These are phyloP conservation scores for Malassezia equina DNA, from an alignment of 1,284 basidiomycete species.

Conservation along the genomic window DNA sequence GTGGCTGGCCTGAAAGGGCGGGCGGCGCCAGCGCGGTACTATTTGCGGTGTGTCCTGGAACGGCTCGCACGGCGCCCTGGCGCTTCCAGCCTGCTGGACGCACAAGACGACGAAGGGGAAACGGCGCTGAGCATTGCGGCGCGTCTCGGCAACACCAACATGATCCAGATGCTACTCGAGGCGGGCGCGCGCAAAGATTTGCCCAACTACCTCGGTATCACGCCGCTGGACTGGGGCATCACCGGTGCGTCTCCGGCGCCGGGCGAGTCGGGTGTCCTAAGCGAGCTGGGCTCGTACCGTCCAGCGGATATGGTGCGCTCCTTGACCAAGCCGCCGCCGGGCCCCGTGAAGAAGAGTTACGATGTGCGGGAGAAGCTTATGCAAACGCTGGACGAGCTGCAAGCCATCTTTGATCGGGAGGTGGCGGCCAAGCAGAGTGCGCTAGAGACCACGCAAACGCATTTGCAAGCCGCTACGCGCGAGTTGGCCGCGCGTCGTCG, in stretches of 20 bases:
- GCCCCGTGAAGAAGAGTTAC: slow-evolving; percentile 68
- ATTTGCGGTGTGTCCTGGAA: slow-evolving; percentile 73
- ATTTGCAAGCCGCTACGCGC: slow-evolving; percentile 76
- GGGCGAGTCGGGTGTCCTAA: slow-evolving; percentile 17
- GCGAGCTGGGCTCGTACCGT: slow-evolving; percentile 29
- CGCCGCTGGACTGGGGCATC: slow-evolving; percentile 74
- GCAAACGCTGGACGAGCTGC: slow-evolving; percentile 60
- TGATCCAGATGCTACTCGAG: slow-evolving; percentile 79
- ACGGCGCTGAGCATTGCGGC: slow-evolving; percentile 92
- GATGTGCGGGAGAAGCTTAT: slow-evolving; percentile 62
- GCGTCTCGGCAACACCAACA: slow-evolving; percentile 74
- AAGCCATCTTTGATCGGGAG: slow-evolving; percentile 71
- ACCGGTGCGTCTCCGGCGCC: slow-evolving; percentile 18
- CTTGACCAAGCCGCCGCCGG: slow-evolving; percentile 49
- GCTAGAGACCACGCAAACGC: slow-evolving; percentile 71
- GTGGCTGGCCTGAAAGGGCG: slow-evolving; percentile 83
- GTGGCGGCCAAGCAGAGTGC: slow-evolving; percentile 75
- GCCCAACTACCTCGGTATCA: slow-evolving; percentile 85
- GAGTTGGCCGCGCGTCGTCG: slow-evolving; percentile 79
- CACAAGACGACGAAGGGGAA: slow-evolving; percentile 92
- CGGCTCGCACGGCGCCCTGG: slow-evolving; percentile 46
- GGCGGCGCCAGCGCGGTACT: slow-evolving; percentile 72
- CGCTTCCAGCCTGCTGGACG: slow-evolving; percentile 62
- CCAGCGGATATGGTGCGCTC: slow-evolving; percentile 58
- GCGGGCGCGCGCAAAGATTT: slow-evolving; percentile 83